Evolutionary conservation across 768 basidiomycete genomes (phyloP).

Genomic region (Termitomyces sp.): DNA sequence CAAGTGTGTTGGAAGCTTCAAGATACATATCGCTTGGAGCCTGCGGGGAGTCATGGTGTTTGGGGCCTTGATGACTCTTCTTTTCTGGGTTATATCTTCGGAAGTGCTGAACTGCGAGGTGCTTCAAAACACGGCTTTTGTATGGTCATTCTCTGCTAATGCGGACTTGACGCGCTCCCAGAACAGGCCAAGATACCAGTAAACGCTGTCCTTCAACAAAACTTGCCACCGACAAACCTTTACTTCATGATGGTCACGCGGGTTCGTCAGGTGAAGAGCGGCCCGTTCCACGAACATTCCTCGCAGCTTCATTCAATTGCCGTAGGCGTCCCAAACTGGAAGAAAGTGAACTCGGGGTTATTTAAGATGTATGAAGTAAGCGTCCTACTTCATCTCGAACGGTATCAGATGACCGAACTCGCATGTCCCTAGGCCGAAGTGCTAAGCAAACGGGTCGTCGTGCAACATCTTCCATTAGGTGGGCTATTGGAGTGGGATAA

Average conservation of each 20-base stretch:
- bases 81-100: conserved; percentile 88
- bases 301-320: conserved; percentile 87
- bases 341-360: conserved; percentile 83
- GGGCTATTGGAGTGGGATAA: conserved; percentile 67
- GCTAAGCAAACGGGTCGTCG: conserved; percentile 90
- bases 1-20: conserved; percentile 81
- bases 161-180: conserved; percentile 20
- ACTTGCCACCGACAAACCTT: conserved; percentile 62
- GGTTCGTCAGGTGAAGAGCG: conserved; percentile 74
- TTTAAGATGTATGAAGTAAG: conserved; percentile 93
- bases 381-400: conserved; percentile 2
- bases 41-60: conserved; percentile 95
- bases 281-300: conserved; percentile 91
- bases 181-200: conserved; percentile 64
- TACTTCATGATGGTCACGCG: conserved; percentile 78
- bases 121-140: not conserved
- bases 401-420: not conserved
- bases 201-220: conserved; percentile 50
- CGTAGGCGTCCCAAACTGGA: conserved; percentile 83
- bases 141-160: conserved; percentile 3
- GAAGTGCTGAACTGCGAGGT: conserved; percentile 86
- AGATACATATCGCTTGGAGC: conserved; percentile 85
- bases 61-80: conserved; percentile 95
- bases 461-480: conserved; percentile 88
- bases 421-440: conserved; percentile 65